A percentile compares a stretch with the other conserved stretches of the same genome.
Evolutionary conservation across 2,329 filamentous ascomycete species (phyloP).

Genomic region (Claviceps spartinae): DNA sequence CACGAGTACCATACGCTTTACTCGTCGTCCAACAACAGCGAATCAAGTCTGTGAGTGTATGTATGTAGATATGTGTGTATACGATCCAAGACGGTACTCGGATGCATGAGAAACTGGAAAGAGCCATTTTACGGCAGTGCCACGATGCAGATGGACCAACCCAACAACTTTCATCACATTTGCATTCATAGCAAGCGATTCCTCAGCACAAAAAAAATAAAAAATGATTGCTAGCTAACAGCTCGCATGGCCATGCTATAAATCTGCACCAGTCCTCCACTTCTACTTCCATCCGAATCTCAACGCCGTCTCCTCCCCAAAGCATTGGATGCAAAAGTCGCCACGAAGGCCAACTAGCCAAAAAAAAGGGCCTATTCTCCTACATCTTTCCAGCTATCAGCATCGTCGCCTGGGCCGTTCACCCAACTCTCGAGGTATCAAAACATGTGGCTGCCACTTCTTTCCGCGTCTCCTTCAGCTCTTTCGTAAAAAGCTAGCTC

Average conservation of each 20-base stretch:
- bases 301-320: neutral
- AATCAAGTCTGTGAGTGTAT: too few species aligned
- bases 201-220: neutral
- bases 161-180: too few species aligned
- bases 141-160: too few species aligned
- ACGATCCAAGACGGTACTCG: too few species aligned
- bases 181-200: neutral
- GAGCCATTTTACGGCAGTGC: too few species aligned
- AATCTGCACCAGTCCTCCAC: neutral
- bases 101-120: too few species aligned
- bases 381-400: neutral
- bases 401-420: neutral
- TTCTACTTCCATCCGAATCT: neutral
- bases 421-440: constrained; percentile 2
- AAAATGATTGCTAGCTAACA: neutral
- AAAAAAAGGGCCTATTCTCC: neutral
- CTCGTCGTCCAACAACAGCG: too few species aligned
- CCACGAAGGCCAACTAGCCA: neutral
- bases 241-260: constrained; percentile 8
- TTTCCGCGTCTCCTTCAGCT: neutral
- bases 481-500: neutral
- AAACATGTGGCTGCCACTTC: neutral
- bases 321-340: neutral
- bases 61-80: too few species aligned
- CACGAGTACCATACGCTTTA: too few species aligned